Evolutionary conservation across 2,329 filamentous ascomycete genomes (phyloP).

Genomic region (Venturia pyrina): DNA sequence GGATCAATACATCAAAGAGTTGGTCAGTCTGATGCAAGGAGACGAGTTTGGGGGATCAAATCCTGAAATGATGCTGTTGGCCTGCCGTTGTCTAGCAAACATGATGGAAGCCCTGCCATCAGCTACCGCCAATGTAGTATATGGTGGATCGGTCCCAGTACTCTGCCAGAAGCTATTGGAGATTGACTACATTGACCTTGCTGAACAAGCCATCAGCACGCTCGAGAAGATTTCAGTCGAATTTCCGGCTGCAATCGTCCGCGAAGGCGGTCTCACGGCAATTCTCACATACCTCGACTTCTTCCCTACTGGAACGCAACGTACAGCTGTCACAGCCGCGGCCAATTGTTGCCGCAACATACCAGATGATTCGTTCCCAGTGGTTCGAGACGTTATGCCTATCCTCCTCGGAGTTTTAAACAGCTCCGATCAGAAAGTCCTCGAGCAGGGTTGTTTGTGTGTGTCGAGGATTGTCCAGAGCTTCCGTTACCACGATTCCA

Average conservation of each 20-base stretch:
- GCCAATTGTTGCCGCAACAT: slow-evolving; percentile 98
- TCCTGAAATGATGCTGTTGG: slow-evolving; percentile 92
- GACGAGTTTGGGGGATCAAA: slow-evolving; percentile 84
- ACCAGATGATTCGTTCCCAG: slow-evolving; percentile 82
- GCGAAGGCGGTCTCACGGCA: slow-evolving; percentile 90
- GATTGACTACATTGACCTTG: slow-evolving; percentile 94
- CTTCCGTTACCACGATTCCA: slow-evolving; percentile 79
- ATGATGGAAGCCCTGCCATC: slow-evolving; percentile 93
- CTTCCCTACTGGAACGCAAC: slow-evolving; percentile 92
- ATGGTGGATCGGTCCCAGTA: slow-evolving; percentile 90
- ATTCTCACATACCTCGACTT: slow-evolving; percentile 95
- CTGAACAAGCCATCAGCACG: slow-evolving; percentile 92
- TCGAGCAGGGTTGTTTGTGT: slow-evolving; percentile 92
- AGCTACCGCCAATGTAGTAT: slow-evolving; percentile 90
- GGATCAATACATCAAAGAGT: slow-evolving; percentile 89
- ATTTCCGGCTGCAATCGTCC: slow-evolving; percentile 88
- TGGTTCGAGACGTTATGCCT: slow-evolving; percentile 92
- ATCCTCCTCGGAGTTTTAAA: slow-evolving; percentile 81
- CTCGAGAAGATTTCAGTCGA: slow-evolving; percentile 96
- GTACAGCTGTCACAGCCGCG: slow-evolving; percentile 91
- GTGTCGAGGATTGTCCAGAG: slow-evolving; percentile 95
- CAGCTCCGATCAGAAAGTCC: slow-evolving; percentile 91
- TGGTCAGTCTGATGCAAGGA: slow-evolving; percentile 84
- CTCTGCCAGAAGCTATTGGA: slow-evolving; percentile 91
- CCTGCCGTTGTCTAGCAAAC: slow-evolving; percentile 91